A percentile compares a stretch with the other conserved stretches of the same genome.
phyloP scores from a whole-genome alignment of 2,329 filamentous ascomycete species.

The Aspergillus clavatus region DNA sequence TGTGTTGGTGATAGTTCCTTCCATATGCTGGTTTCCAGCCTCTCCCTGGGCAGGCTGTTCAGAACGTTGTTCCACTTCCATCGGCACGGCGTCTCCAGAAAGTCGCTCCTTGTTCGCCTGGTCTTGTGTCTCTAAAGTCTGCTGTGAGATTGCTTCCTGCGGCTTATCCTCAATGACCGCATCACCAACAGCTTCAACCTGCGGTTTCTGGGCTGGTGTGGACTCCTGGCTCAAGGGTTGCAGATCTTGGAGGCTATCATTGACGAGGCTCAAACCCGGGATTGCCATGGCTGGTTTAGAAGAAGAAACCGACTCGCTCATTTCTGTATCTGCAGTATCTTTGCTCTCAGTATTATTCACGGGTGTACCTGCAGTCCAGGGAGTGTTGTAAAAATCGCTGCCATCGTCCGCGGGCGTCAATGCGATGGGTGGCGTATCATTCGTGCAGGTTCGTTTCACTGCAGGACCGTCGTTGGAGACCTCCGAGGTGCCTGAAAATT shows the following conservation, averaged over 20 bases:
- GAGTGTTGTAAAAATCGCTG: conserved; percentile 42
- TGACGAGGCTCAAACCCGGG: conserved; percentile 36
- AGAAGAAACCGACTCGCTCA: conserved; percentile 8
- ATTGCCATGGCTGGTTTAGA: conserved; percentile 24
- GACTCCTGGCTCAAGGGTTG: conserved; percentile 9
- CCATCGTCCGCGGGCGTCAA: conserved; percentile 33
- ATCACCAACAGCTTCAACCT: not conserved
- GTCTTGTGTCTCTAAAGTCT: conserved; percentile 2
- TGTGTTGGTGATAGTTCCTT: not conserved
- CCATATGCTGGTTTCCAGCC: conserved; percentile 2
- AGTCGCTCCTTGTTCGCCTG: conserved; percentile 6
- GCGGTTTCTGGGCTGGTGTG: conserved; percentile 1
- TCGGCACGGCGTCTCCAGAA: conserved; percentile 16
- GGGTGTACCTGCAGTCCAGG: conserved; percentile 28
- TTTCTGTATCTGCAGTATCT: conserved; percentile 1
- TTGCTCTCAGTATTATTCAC: conserved; percentile 10
- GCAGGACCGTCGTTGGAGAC: conserved; percentile 18
- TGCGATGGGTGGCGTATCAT: conserved; percentile 28
- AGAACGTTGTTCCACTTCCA: conserved; percentile 25
- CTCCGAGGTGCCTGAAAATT: conserved; percentile 12
- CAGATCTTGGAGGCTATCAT: conserved; percentile 14
- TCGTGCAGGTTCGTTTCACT: conserved; percentile 23
- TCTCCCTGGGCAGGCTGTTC: conserved; percentile 6
- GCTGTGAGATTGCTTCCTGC: not conserved
- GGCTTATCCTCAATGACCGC: not conserved